These are phyloP conservation scores for Trametes villosa DNA, from an alignment of 768 basidiomycete genomes.

Conservation along the genomic window DNA sequence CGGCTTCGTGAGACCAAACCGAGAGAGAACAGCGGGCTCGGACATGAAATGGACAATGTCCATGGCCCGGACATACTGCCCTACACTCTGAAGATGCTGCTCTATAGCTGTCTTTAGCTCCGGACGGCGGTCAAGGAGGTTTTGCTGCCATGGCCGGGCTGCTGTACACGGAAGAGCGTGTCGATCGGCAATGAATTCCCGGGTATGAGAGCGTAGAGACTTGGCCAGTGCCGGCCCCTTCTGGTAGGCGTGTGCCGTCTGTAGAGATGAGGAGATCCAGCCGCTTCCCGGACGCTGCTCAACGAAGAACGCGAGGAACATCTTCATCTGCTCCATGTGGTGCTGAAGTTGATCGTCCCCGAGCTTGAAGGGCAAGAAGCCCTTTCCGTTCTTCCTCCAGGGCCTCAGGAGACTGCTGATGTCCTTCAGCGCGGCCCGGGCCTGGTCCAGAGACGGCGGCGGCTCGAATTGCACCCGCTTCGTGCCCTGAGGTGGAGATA, in stretches of 20 bases:
- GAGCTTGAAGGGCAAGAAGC: background rate
- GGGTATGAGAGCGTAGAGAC: constrained; percentile 28
- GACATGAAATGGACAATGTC: constrained; percentile 21
- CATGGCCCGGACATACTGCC: constrained; percentile 22
- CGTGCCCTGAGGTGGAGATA: background rate
- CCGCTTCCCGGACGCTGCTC: background rate
- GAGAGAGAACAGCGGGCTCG: constrained; percentile 1
- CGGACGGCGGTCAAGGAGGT: constrained; percentile 18
- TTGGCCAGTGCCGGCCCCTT: constrained; percentile 13
- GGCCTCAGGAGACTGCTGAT: background rate
- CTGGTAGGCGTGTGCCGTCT: constrained; percentile 2
- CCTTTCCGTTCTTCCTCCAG: background rate
- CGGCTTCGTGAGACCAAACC: constrained; percentile 25
- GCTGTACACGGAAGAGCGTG: constrained; percentile 27
- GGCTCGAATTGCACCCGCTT: background rate
- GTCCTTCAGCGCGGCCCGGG: background rate
- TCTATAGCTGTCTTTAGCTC: constrained; percentile 12
- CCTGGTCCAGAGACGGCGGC: background rate
- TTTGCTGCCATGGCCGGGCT: constrained; percentile 29
- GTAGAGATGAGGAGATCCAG: background rate
- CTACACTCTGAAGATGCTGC: constrained; percentile 19
- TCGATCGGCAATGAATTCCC: constrained; percentile 24
- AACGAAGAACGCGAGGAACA: constrained; percentile 8
- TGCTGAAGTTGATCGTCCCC: constrained; percentile 9
- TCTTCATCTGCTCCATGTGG: constrained; percentile 12